Conservation (phyloP, 116 monocot genomes). For the Zostera marina region DNA sequence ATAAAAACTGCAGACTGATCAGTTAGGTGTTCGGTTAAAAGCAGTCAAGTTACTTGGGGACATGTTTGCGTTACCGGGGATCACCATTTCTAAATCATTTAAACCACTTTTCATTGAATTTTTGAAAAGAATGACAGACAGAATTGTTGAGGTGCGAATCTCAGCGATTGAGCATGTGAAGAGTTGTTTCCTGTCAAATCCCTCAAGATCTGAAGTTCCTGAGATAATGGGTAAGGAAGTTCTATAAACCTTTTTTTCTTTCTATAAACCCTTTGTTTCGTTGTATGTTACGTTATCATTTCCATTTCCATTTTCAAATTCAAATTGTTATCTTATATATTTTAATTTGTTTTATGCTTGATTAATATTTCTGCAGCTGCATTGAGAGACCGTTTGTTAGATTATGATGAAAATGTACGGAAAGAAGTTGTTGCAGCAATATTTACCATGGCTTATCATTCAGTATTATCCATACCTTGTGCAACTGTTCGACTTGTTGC, state of each 20-base stretch:
- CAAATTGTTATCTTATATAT: conserved; percentile 1
- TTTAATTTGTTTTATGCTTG: conserved; percentile 4
- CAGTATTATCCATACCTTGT: conserved; percentile 35
- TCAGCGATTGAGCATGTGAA: conserved; percentile 76
- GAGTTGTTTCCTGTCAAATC: conserved; percentile 65
- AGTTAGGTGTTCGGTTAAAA: conserved; percentile 63
- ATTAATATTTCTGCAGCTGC: conserved; percentile 43
- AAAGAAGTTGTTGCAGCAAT: conserved; percentile 79
- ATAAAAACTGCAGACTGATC: conserved; percentile 47
- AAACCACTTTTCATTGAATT: conserved; percentile 78
- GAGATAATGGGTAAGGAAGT: conserved; percentile 18
- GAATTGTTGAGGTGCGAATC: conserved; percentile 64
- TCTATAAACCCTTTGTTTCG: not conserved
- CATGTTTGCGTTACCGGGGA: conserved; percentile 60
- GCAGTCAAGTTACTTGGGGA: conserved; percentile 78
- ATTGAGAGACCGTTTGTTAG: conserved; percentile 65
- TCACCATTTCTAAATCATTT: conserved; percentile 56
- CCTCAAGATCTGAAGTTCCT: conserved; percentile 55
- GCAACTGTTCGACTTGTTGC: conserved; percentile 52
- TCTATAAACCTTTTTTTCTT: not conserved
- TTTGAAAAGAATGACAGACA: conserved; percentile 86
- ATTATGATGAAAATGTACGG: conserved; percentile 93
- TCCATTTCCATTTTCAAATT: not conserved
- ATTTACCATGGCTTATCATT: conserved; percentile 57
- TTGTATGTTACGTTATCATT: not conserved